These are phyloP conservation scores for Ambrosia trifida DNA, from an alignment of 129 eudicot species.

Conservation along the genomic window DNA sequence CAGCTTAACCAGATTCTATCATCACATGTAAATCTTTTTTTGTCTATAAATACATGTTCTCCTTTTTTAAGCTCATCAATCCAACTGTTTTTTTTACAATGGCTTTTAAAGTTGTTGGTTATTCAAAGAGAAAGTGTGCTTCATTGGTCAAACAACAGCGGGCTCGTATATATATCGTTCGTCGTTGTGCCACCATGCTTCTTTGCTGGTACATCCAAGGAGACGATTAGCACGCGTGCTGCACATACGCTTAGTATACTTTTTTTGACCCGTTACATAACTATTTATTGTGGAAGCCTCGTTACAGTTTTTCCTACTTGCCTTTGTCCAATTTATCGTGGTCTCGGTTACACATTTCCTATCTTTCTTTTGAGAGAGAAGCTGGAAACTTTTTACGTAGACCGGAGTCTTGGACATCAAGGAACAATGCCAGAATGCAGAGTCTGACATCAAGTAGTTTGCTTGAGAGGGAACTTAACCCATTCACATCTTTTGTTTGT, in stretches of 20 bases:
- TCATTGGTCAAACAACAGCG: constrained; percentile 69
- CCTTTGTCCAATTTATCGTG: not conserved
- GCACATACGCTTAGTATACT: not conserved
- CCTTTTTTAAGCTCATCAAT: not conserved
- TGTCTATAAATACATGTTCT: constrained; percentile 46
- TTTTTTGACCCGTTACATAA: constrained; percentile 1
- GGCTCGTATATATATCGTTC: constrained; percentile 70
- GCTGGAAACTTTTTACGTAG: not conserved
- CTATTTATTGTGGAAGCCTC: not conserved
- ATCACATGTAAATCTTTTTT: not conserved
- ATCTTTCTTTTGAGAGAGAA: constrained; percentile 20
- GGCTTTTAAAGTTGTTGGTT: constrained; percentile 11
- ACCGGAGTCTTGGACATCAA: constrained; percentile 20
- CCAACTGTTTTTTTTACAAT: constrained; percentile 19
- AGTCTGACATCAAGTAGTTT: constrained; percentile 7
- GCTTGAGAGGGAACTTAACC: constrained; percentile 8
- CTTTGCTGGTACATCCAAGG: constrained; percentile 83
- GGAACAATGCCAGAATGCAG: constrained; percentile 14
- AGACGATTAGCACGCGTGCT: constrained; percentile 61
- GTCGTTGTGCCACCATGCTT: constrained; percentile 87
- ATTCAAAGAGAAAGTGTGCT: constrained; percentile 53
- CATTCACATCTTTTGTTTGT: constrained; percentile 8
- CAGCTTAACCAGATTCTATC: constrained; percentile 2
- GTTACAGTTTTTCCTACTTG: not conserved
- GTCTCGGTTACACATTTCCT: not conserved